These are phyloP conservation scores for Wickerhamomyces canadensis DNA, from an alignment of 805 yeast species.

Conservation along the genomic window DNA sequence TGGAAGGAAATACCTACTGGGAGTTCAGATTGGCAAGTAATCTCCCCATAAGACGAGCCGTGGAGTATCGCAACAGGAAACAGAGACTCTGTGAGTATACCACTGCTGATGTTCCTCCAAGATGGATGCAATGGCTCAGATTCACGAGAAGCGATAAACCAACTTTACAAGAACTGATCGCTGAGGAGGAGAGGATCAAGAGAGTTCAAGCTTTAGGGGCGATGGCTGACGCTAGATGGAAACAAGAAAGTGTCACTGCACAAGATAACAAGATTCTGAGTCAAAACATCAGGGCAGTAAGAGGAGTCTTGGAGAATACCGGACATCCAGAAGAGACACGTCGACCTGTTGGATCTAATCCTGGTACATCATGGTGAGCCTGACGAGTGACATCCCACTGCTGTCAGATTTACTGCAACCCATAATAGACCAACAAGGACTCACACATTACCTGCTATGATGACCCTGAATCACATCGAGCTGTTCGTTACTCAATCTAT, in stretches of 20 bases:
- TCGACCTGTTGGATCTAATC: no score
- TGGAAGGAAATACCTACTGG: conserved; percentile 86
- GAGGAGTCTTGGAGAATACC: conserved; percentile 10
- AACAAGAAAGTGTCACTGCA: conserved; percentile 9
- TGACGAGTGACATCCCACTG: no score
- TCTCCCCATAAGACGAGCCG: conserved; percentile 52
- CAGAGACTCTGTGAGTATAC: conserved; percentile 36
- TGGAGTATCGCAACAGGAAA: conserved; percentile 47
- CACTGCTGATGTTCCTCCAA: conserved; percentile 58
- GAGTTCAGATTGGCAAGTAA: conserved; percentile 55
- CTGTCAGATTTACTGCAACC: no score
- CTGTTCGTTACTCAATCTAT: conserved; percentile 1
- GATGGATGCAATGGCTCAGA: conserved; percentile 81
- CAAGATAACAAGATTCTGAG: conserved; percentile 9
- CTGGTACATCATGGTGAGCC: no score
- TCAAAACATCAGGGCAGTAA: conserved; percentile 23
- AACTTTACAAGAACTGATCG: conserved; percentile 51
- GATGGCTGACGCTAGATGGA: conserved; percentile 26
- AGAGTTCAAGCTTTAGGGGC: conserved; percentile 35
- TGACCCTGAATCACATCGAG: neutral
- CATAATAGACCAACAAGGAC: no score
- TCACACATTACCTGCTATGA: no score
- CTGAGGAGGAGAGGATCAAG: conserved; percentile 52
- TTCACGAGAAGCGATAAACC: conserved; percentile 58
- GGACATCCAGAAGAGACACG: no score